Percentiles rank a stretch among this genome's conserved stretches.
phyloP scores from a whole-genome alignment of 2,329 filamentous ascomycete species.

The Hawksworthiomyces lignivorus region DNA sequence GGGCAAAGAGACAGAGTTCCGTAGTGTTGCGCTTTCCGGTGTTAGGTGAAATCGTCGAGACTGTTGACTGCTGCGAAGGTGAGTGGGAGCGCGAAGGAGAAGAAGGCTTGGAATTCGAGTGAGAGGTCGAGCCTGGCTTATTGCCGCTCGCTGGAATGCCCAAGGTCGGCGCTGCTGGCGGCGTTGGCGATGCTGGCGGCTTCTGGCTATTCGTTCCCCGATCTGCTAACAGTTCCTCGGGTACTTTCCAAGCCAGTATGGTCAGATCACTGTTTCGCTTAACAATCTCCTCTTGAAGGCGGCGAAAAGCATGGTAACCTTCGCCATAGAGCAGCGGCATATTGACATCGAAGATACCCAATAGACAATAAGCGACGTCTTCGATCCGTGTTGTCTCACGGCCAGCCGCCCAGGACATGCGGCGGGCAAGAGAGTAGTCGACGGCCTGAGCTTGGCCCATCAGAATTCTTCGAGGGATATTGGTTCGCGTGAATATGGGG shows the following conservation, averaged over 20 bases:
- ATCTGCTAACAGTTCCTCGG: no score
- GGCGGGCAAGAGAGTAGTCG: constrained; percentile 11
- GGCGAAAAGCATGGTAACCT: constrained; percentile 12
- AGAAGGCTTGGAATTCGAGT: no score
- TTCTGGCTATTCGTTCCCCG: no score
- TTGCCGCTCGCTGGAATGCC: no score
- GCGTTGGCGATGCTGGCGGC: no score
- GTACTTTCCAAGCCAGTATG: constrained; percentile 18
- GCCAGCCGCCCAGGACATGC: constrained; percentile 15
- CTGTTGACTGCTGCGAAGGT: background rate
- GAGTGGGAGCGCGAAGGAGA: background rate
- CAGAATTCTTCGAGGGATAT: constrained; percentile 17
- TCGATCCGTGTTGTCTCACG: constrained; percentile 14
- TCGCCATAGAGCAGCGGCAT: constrained; percentile 18
- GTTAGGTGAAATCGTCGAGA: no score
- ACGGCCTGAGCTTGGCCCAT: background rate
- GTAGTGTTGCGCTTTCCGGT: background rate
- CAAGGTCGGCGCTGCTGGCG: no score
- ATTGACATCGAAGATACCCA: constrained; percentile 15
- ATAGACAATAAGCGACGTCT: constrained; percentile 17
- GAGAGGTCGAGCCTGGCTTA: no score
- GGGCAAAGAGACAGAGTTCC: constrained; percentile 10
- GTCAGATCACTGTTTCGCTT: constrained; percentile 12
- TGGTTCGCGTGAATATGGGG: constrained; percentile 14
- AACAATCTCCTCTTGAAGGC: constrained; percentile 16